A percentile compares a stretch with the other conserved stretches of the same genome.
phyloP scores from a whole-genome alignment of 805 yeast species.

The Naumovozyma dairenensis region DNA sequence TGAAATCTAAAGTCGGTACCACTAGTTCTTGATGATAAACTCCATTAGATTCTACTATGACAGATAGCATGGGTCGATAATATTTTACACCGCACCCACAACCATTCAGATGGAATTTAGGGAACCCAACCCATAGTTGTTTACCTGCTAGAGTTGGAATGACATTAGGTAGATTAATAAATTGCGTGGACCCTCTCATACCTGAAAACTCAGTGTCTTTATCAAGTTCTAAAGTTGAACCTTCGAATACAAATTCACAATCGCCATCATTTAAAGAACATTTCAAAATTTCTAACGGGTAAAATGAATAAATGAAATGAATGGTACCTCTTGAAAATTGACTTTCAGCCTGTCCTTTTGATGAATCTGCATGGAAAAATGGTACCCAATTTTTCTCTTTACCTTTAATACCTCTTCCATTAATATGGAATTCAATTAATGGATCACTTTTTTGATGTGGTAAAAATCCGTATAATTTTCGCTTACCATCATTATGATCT shows the following conservation, averaged over 20 bases:
- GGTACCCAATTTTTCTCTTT: constrained; percentile 11
- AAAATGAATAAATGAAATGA: constrained; percentile 9
- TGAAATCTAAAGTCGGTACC: constrained; percentile 7
- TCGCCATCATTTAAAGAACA: constrained; percentile 11
- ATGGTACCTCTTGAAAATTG: constrained; percentile 14
- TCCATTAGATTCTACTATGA: constrained; percentile 8
- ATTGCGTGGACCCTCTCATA: constrained; percentile 11
- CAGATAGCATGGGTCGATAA: constrained; percentile 9
- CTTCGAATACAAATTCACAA: constrained; percentile 10
- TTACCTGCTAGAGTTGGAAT: constrained; percentile 5
- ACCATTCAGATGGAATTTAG: constrained; percentile 4
- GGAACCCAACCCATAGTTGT: constrained; percentile 12
- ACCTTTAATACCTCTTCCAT: constrained; percentile 3
- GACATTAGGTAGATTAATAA: constrained; percentile 6
- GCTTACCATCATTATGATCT: constrained; percentile 2
- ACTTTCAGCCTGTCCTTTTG: constrained; percentile 1
- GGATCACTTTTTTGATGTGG: constrained; percentile 7
- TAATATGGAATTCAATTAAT: constrained; percentile 1
- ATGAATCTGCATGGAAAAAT: constrained; percentile 3
- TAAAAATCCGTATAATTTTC: constrained; percentile 5
- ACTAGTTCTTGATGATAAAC: constrained; percentile 9
- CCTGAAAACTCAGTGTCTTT: constrained; percentile 4
- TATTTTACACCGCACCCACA: constrained; percentile 9
- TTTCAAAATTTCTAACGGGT: constrained; percentile 10
- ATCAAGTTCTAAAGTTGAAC: constrained; percentile 4